These are phyloP conservation scores for Leccinellum rugosiceps DNA, from an alignment of 768 basidiomycete species.

Conservation along the genomic window DNA sequence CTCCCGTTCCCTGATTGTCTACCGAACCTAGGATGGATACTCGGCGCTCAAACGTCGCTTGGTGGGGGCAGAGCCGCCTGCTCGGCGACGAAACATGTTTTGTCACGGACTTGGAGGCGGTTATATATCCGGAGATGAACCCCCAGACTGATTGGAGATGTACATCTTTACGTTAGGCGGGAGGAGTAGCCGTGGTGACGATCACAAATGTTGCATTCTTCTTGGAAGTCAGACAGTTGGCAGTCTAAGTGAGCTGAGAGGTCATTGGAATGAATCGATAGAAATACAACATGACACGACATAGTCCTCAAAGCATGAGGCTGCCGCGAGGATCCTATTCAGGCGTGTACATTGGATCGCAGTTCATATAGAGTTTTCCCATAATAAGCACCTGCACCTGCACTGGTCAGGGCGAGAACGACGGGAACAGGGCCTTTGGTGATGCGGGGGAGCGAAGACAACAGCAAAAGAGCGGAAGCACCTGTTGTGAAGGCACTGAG, in stretches of 20 bases:
- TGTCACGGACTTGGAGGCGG: slow-evolving; percentile 2
- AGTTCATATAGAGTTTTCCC: slow-evolving; percentile 51
- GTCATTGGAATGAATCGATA: not conserved
- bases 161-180: slow-evolving; percentile 12
- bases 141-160: slow-evolving; percentile 6
- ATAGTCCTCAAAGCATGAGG: not conserved
- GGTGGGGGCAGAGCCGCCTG: not conserved
- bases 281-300: slow-evolving; percentile 11
- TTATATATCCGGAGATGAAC: not conserved
- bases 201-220: slow-evolving; percentile 4
- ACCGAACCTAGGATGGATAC: not conserved
- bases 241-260: not conserved
- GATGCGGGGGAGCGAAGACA: slow-evolving; percentile 71
- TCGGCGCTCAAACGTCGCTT: not conserved
- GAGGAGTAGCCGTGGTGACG: not conserved
- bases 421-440: slow-evolving; percentile 73
- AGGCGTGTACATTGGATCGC: slow-evolving; percentile 18
- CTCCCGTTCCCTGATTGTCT: slow-evolving; percentile 19
- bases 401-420: slow-evolving; percentile 58
- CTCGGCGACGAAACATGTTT: not conserved
- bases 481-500: slow-evolving; percentile 37
- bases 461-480: slow-evolving; percentile 69
- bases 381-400: slow-evolving; percentile 64
- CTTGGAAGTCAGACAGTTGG: not conserved
- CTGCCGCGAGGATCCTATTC: not conserved